Base-by-base conservation (phyloP, 2,329 filamentous ascomycete species). In the Exutisphaerella laricina region DNA sequence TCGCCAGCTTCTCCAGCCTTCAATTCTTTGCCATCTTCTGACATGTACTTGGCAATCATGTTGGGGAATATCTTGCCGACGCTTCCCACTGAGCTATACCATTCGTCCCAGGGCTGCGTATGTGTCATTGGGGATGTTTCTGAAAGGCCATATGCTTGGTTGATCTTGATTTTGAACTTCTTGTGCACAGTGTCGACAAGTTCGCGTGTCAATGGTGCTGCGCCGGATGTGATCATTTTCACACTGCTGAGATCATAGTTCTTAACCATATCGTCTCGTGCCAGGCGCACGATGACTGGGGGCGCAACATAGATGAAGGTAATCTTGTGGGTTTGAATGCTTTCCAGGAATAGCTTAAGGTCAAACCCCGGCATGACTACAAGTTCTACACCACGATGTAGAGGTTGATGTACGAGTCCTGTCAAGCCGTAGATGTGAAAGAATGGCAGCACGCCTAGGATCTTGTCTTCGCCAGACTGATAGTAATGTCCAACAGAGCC, bases 361-460 rank as follows among this genome's bases (percentile, higher is more conserved):
- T 94, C 85, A 61, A 95, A 96, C 47, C 81, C 82, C 2, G 81
- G 69, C 75, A 92, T 83, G 7, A 90, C 78, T 2, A 88, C 69
- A 0, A 83, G 72, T 42, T 79, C 72, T 39, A 82, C 70, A 5
- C 86, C 87, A 16, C 71, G 69, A 63, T 80, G 80, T 9, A 88
- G 65, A 23, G 79, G 70, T 57, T 81, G 74, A 49, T 92, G 79
- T 23, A 94, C 72, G 29, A 88, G 75, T 55, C 78, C 83, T 9
- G 80, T 85, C 17, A 94, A 75, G 5, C 84, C 84, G 59, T 94
- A 95, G 50, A 94, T 89, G 61, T 95, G 88, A 67, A 88, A 95
- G 64, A 95, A 92, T 0, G 89, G 89, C 8, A 95, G 66, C 45
- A 94, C 83, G 1, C 85, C 85, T 5, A 96, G 65, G 21, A 92